Evolutionary conservation across 371 early-diverging fungal genomes (phyloP).

Genomic region (Rhizomucor pusillus): DNA sequence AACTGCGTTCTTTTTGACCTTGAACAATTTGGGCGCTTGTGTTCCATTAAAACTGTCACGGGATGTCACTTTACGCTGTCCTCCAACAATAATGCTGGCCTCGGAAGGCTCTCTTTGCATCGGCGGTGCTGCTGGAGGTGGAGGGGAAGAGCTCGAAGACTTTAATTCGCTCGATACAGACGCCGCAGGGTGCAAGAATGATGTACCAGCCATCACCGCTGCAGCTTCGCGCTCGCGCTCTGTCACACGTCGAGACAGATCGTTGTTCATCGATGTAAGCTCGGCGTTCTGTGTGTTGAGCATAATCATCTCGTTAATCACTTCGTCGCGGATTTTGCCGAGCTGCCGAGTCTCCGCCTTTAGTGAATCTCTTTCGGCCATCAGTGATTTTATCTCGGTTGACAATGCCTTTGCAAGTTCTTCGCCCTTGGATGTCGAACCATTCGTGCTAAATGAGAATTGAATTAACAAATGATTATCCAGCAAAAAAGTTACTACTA

Average conservation of each 20-base stretch:
- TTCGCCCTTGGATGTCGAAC: conserved; percentile 6
- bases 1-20: conserved; percentile 35
- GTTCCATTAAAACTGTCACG: conserved; percentile 30
- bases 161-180: conserved; percentile 21
- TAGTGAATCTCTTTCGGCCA: conserved; percentile 24
- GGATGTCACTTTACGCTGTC: conserved; percentile 15
- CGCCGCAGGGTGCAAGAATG: conserved; percentile 13
- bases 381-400: conserved; percentile 29
- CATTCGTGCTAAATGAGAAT: too few species aligned
- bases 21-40: conserved; percentile 36
- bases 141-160: too few species aligned
- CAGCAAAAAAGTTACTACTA: too few species aligned
- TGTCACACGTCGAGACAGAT: conserved; percentile 44
- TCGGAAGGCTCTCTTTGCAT: too few species aligned
- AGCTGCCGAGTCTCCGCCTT: conserved; percentile 20
- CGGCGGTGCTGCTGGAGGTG: too few species aligned
- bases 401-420: conserved; percentile 24
- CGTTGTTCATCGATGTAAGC: conserved; percentile 53
- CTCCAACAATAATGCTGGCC: too few species aligned
- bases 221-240: conserved; percentile 32
- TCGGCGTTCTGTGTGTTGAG: conserved; percentile 54
- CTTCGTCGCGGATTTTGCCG: conserved; percentile 33
- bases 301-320: conserved; percentile 54
- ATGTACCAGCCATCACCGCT: conserved; percentile 24
- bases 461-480: too few species aligned